Percentiles rank a stretch among this genome's conserved stretches.
These are phyloP conservation scores for Cryptococcus sp. DNA, from an alignment of 1,284 basidiomycete species.

Conservation along the genomic window DNA sequence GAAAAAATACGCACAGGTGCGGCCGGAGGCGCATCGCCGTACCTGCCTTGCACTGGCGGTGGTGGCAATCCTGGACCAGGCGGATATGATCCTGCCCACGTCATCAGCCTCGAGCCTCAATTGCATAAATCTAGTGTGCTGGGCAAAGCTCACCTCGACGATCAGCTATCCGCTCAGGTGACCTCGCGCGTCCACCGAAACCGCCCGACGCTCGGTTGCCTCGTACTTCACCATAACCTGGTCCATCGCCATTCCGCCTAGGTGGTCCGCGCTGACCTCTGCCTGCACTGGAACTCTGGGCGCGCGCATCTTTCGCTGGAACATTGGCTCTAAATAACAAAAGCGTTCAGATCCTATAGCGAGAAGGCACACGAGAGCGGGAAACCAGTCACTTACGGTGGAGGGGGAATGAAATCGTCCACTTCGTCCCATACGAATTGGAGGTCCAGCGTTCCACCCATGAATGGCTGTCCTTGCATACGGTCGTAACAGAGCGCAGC, in stretches of 20 bases:
- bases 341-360: background rate
- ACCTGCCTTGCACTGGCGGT: constrained; percentile 3
- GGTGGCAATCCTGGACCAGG: background rate
- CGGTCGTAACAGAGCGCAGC: constrained; percentile 77
- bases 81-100: constrained; percentile 1
- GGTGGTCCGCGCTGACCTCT: background rate
- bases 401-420: constrained; percentile 49
- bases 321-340: too few species aligned
- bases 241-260: constrained; percentile 20
- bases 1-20: constrained; percentile 3
- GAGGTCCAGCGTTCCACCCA: constrained; percentile 85
- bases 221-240: constrained; percentile 22
- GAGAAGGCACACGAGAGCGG: background rate
- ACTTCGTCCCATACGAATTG: constrained; percentile 81
- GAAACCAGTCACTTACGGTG: constrained; percentile 23
- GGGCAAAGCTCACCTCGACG: constrained; percentile 5
- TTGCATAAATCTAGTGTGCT: background rate
- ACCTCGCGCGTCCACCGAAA: constrained; percentile 7
- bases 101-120: too few species aligned
- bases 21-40: background rate
- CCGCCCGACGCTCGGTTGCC: constrained; percentile 3
- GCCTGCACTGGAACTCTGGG: background rate
- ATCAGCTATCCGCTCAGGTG: constrained; percentile 14
- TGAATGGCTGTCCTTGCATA: constrained; percentile 71
- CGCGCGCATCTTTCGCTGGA: too few species aligned